Conservation (phyloP, 768 basidiomycete species). For the Aureoboletus auriporus region DNA sequence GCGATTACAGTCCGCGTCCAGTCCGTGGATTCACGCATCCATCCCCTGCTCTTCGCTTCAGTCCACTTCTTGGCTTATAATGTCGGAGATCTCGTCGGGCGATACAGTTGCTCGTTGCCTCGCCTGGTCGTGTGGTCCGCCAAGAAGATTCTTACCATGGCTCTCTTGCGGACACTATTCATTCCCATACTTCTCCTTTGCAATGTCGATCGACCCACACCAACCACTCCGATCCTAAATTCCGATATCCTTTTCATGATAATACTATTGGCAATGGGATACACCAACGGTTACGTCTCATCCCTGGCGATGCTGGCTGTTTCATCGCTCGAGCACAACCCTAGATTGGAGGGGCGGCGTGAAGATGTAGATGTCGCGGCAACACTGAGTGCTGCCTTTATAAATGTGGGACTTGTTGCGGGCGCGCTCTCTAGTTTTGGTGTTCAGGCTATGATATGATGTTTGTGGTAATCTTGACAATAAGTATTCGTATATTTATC, state of each 20-base stretch:
- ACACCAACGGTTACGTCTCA: conserved; percentile 77
- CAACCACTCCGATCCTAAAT: conserved; percentile 47
- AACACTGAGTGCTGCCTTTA: conserved; percentile 72
- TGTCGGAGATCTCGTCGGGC: conserved; percentile 65
- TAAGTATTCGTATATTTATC: background rate
- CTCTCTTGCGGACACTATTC: conserved; percentile 72
- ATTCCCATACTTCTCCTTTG: conserved; percentile 87
- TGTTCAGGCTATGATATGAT: conserved; percentile 63
- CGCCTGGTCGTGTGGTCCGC: conserved; percentile 66
- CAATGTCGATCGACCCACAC: conserved; percentile 60
- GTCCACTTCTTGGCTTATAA: conserved; percentile 78
- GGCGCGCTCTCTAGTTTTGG: conserved; percentile 83
- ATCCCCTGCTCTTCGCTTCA: conserved; percentile 80
- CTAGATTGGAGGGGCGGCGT: conserved; percentile 56
- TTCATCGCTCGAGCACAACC: conserved; percentile 78
- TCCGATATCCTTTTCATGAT: conserved; percentile 76
- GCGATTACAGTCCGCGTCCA: conserved; percentile 76
- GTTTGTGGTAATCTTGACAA: conserved; percentile 1
- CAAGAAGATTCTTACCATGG: conserved; percentile 55
- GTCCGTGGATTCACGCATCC: conserved; percentile 59
- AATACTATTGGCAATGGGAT: conserved; percentile 69
- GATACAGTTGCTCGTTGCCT: conserved; percentile 65
- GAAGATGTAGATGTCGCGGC: conserved; percentile 87
- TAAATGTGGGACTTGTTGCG: conserved; percentile 68
- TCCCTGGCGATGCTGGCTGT: conserved; percentile 80